Evolutionary conservation across 176 grass and related monocot genomes (phyloP).

Genomic region (Zea luxurians): DNA sequence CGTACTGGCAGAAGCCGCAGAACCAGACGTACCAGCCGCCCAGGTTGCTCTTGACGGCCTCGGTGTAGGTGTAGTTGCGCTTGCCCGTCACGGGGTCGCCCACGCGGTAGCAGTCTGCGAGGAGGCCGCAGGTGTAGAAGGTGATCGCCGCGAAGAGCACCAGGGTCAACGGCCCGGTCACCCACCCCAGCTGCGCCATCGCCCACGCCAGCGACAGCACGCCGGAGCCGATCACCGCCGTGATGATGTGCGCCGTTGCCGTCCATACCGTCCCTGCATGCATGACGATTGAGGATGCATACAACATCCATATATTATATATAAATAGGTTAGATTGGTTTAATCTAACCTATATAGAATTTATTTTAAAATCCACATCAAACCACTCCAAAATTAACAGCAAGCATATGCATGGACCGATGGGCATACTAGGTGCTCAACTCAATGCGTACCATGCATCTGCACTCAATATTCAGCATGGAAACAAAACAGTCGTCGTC

Average conservation of each 20-base stretch:
- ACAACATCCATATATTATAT: too few species aligned
- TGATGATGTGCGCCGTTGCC: constrained; percentile 80
- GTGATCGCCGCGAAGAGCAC: constrained; percentile 72
- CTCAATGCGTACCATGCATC: not conserved
- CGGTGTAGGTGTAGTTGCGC: constrained; percentile 78
- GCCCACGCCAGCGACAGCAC: constrained; percentile 86
- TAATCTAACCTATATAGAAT: too few species aligned
- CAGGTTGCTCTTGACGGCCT: constrained; percentile 66
- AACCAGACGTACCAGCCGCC: constrained; percentile 63
- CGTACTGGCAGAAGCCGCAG: constrained; percentile 82
- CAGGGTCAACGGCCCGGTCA: constrained; percentile 47
- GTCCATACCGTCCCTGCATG: constrained; percentile 72
- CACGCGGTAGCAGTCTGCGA: constrained; percentile 77
- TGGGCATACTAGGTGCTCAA: too few species aligned
- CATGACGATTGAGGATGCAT: not conserved
- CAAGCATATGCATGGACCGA: too few species aligned
- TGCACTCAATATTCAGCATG: not conserved
- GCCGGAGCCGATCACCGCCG: constrained; percentile 85
- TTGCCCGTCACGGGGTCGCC: constrained; percentile 58
- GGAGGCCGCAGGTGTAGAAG: constrained; percentile 77
- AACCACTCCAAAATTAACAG: too few species aligned
- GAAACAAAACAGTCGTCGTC: constrained; percentile 23
- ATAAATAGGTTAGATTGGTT: too few species aligned
- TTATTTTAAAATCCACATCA: too few species aligned
- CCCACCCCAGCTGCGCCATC: constrained; percentile 81